phyloP scores from a whole-genome alignment of 345 rosid genomes.

The Toxicodendron radicans region DNA sequence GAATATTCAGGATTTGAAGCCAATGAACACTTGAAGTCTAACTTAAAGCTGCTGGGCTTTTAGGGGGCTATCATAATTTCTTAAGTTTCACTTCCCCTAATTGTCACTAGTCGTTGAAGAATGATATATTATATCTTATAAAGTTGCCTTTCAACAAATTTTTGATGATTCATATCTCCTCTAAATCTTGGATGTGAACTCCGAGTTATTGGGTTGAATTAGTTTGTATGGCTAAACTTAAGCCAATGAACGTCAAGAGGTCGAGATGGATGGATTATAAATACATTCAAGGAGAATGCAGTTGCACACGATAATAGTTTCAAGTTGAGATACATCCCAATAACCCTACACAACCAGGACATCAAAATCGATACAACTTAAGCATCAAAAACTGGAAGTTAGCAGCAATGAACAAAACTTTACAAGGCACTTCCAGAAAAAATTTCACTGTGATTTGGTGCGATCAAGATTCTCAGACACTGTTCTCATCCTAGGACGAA shows the following conservation, averaged over 20 bases:
- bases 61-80: too few relatives aligned
- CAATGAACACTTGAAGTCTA: too few relatives aligned
- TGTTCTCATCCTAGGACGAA: constrained; percentile 85
- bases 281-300: constrained; percentile 19
- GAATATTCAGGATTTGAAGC: too few relatives aligned
- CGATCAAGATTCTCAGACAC: constrained; percentile 83
- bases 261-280: neutral
- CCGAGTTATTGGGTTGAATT: too few relatives aligned
- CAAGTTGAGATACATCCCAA: constrained; percentile 1
- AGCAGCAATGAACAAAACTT: constrained; percentile 18
- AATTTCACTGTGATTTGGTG: constrained; percentile 43
- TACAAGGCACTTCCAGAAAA: constrained; percentile 9
- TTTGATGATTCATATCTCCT: too few relatives aligned
- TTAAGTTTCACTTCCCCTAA: too few relatives aligned
- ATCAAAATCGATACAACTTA: constrained; percentile 3
- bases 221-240: neutral
- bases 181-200: too few relatives aligned
- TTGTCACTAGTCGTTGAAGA: too few relatives aligned
- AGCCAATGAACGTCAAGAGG: neutral
- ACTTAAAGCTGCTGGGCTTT: too few relatives aligned
- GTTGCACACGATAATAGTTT: neutral
- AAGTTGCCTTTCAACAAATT: too few relatives aligned
- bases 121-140: too few relatives aligned
- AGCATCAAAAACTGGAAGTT: neutral
- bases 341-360: constrained; percentile 8